Base-by-base conservation (phyloP, 2,329 filamentous ascomycete genomes). In the Paramyrothecium roridum region DNA sequence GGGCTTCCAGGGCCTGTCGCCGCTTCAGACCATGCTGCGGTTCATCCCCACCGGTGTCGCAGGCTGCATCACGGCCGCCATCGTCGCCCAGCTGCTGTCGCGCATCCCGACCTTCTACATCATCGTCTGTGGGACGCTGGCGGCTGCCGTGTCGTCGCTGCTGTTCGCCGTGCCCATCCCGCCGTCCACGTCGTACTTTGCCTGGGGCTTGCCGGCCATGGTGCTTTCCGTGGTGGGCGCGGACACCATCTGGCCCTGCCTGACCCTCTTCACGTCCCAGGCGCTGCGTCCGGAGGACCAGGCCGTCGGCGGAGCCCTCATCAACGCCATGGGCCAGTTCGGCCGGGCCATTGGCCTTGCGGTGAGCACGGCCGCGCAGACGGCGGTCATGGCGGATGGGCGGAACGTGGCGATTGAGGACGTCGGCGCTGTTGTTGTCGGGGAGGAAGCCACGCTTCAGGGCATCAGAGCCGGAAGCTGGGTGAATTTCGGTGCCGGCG, bases 151-250 rank as follows among this genome's bases (percentile, higher is more conserved):
- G 21, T 74, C 84, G 1, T 81, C 76, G 30, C 67, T 89, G 11
- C 76, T 90, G 23, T 87, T 88, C 63, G 83, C 86, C 0, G 74
- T 84, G 0, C 85, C 86, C 0, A 87, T 90, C 46, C 77, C 84
- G 0, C 75, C 80, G 0, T 67, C 73, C 2, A 87, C 84, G 0
- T 82, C 76, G 0, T 90, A 90, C 70, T 90, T 86, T 66, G 87
- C 87, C 3, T 88, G 81, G 60, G 85, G 82, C 0, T 76, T 91
- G 20, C 81, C 81, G 2, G 85, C 86, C 10, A 89, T 90, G 83
- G 69, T 85, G 0, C 71, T 90, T 3, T 79, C 80, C 8, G 85
- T 88, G 10, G 74, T 87, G 37, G 87, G 87, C 33, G 84, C 85
- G 3, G 87, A 90, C 64, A 87, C 84, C 0, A 76, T 86, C 0